Conservation (phyloP, 1,284 basidiomycete genomes). For the Moesziomyces sp. region DNA sequence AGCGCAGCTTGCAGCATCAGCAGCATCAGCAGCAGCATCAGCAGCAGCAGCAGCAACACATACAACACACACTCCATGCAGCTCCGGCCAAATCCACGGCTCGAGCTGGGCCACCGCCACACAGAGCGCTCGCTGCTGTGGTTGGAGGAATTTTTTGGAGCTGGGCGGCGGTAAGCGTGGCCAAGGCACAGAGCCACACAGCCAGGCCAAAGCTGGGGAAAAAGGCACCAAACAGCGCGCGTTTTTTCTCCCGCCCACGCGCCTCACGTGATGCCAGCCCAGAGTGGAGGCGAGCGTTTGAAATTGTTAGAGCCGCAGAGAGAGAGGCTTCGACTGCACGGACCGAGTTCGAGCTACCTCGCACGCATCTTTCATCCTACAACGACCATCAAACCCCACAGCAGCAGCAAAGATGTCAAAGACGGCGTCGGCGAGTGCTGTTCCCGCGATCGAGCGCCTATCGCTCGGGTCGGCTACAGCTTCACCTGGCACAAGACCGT, state of each 20-base stretch:
- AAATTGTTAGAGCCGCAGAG: constrained; percentile 20
- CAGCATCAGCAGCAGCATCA: constrained; percentile 20
- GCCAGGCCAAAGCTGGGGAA: constrained; percentile 12
- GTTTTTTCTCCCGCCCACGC: constrained; percentile 23
- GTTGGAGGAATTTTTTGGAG: constrained; percentile 12
- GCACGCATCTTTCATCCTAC: not conserved
- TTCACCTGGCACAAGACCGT: constrained; percentile 23
- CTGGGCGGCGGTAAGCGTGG: not conserved
- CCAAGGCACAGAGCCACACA: constrained; percentile 2
- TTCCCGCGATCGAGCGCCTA: constrained; percentile 29
- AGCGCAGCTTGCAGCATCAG: constrained; percentile 15
- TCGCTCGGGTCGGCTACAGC: constrained; percentile 34
- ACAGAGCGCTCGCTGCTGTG: constrained; percentile 1
- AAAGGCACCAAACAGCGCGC: constrained; percentile 31
- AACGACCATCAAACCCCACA: too few relatives aligned
- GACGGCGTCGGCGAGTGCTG: constrained; percentile 7
- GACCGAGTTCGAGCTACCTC: constrained; percentile 11
- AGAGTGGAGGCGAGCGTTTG: constrained; percentile 16
- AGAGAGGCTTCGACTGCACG: not conserved
- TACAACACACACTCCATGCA: constrained; percentile 7
- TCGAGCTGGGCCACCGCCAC: not conserved
- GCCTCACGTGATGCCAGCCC: constrained; percentile 34
- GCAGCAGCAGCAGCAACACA: constrained; percentile 12
- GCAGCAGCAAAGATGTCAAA: constrained; percentile 24
- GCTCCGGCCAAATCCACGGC: not conserved